Conservation (phyloP, 768 basidiomycete genomes). For the Amanita fuliginea region DNA sequence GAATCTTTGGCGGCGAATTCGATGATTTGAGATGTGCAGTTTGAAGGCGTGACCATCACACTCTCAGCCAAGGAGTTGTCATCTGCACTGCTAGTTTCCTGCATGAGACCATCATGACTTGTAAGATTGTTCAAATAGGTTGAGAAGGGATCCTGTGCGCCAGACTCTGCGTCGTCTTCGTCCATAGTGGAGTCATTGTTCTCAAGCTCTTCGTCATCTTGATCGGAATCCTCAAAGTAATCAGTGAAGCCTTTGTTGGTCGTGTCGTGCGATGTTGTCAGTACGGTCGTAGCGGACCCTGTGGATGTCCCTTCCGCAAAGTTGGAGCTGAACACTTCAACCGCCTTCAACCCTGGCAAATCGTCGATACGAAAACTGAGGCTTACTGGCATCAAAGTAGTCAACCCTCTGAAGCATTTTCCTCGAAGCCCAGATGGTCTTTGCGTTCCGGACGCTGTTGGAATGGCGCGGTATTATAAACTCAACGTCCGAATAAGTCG, state of each 20-base stretch:
- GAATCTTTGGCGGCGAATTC: neutral
- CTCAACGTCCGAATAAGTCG: slow-evolving; percentile 76
- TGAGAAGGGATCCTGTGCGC: neutral
- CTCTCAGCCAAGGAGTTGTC: slow-evolving; percentile 1
- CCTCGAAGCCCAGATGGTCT: slow-evolving; percentile 58
- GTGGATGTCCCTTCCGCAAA: slow-evolving; percentile 46
- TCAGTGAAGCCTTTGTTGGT: slow-evolving; percentile 20
- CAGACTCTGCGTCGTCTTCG: slow-evolving; percentile 1
- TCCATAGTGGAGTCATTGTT: neutral
- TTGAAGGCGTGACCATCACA: neutral
- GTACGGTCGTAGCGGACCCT: slow-evolving; percentile 15
- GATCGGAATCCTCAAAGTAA: slow-evolving; percentile 42
- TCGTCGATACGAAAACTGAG: neutral
- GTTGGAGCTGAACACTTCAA: slow-evolving; percentile 54
- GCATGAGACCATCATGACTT: neutral
- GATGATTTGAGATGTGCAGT: neutral
- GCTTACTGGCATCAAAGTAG: slow-evolving; percentile 67
- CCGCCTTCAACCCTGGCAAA: neutral
- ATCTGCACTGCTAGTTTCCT: neutral
- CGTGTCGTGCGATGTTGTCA: slow-evolving; percentile 11
- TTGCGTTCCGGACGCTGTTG: slow-evolving; percentile 24
- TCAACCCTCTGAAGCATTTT: slow-evolving; percentile 60
- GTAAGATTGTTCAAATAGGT: neutral
- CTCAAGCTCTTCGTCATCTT: slow-evolving; percentile 23
- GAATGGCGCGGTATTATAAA: slow-evolving; percentile 52